A percentile compares a stretch with the other conserved stretches of the same genome.
phyloP scores from a whole-genome alignment of 495 filamentous ascomycete genomes.

The Penicillium psychrofluorescens region DNA sequence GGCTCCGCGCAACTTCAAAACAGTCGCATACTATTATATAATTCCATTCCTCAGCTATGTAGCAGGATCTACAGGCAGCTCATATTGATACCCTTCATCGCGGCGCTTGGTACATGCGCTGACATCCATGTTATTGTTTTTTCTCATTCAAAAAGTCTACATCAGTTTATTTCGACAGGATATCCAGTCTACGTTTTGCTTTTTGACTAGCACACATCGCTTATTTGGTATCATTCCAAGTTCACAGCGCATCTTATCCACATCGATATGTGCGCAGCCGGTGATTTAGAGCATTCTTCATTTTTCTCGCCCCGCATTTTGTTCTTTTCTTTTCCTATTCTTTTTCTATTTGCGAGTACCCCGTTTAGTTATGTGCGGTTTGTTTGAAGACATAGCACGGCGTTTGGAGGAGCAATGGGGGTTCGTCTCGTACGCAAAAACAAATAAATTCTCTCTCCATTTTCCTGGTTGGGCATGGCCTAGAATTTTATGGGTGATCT shows the following conservation, averaged over 20 bases:
- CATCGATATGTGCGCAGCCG: not conserved
- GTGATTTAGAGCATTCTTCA: not conserved
- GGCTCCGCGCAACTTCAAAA: no score
- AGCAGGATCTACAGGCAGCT: constrained; percentile 28
- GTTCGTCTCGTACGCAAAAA: no score
- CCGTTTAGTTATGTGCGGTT: constrained; percentile 13
- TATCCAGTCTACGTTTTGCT: constrained; percentile 5
- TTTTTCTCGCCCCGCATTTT: not conserved
- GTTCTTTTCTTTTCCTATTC: not conserved
- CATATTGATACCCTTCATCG: constrained; percentile 17
- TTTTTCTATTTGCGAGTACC: constrained; percentile 15
- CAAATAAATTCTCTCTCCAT: no score
- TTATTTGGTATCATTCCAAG: not conserved
- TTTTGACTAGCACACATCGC: constrained; percentile 1
- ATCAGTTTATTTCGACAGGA: not conserved
- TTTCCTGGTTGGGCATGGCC: not conserved
- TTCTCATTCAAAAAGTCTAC: not conserved
- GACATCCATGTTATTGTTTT: not conserved
- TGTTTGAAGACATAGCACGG: constrained; percentile 16
- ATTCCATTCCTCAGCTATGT: constrained; percentile 12
- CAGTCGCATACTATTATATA: constrained; percentile 13
- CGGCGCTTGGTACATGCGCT: constrained; percentile 3
- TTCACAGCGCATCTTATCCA: not conserved
- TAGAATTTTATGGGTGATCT: no score
- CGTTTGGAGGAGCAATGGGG: constrained; percentile 16